Conservation (phyloP, 2,329 filamentous ascomycete genomes). For the Colletotrichum sp. region DNA sequence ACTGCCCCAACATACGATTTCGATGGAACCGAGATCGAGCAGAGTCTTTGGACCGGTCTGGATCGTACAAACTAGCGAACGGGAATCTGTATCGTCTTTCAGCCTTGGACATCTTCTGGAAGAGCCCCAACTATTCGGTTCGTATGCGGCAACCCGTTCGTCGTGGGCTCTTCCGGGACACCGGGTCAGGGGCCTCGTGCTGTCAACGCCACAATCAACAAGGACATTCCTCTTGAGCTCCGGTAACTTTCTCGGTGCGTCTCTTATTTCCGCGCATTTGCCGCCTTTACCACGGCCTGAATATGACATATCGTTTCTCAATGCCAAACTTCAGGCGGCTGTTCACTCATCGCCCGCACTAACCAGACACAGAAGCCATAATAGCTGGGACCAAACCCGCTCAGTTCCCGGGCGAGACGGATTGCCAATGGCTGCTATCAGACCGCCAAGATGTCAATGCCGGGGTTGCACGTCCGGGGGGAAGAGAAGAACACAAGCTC, state of each 20-base stretch:
- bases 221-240: neutral
- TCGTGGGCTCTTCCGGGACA: neutral
- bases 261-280: neutral
- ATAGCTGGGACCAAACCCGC: neutral
- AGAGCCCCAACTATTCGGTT: neutral
- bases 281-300: neutral
- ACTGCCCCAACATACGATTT: neutral
- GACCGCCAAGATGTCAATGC: neutral
- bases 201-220: neutral
- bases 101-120: neutral
- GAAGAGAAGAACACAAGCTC: neutral
- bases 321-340: neutral
- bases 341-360: neutral
- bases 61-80: neutral
- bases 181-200: neutral
- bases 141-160: neutral
- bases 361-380: neutral
- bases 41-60: neutral
- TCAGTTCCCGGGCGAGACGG: neutral
- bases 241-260: neutral
- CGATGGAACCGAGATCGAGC: neutral
- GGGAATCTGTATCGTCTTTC: neutral
- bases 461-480: neutral
- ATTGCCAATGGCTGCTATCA: neutral
- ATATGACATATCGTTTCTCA: neutral